A percentile compares a stretch with the other conserved stretches of the same genome.
Conservation (phyloP, 108 stramenopile genomes). For the Cyclostephanos tholiformis region DNA sequence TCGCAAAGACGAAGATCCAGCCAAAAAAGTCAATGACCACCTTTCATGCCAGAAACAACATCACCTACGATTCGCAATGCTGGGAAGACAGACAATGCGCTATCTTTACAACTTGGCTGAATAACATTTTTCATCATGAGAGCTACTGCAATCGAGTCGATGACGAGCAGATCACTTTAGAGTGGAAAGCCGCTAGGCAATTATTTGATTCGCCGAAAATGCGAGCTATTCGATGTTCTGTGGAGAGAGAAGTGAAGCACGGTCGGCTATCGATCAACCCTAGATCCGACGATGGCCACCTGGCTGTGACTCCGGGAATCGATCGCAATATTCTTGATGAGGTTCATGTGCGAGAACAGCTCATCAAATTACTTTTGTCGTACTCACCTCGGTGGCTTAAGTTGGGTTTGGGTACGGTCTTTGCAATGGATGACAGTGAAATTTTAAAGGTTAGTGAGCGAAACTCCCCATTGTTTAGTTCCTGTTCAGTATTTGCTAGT, state of each 20-base stretch:
- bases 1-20: no score
- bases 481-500: background rate
- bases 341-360: conserved; percentile 65
- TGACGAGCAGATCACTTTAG: conserved; percentile 21
- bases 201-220: conserved; percentile 58
- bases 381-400: conserved; percentile 90
- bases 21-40: no score
- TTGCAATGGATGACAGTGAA: conserved; percentile 66
- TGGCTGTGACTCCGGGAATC: conserved; percentile 51
- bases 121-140: conserved; percentile 68
- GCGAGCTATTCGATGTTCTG: conserved; percentile 38
- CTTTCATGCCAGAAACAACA: no score
- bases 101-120: conserved; percentile 79
- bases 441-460: conserved; percentile 2
- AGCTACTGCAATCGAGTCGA: background rate
- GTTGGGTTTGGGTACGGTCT: conserved; percentile 88
- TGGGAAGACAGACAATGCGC: conserved; percentile 83
- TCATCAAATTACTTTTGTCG: conserved; percentile 77
- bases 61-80: conserved; percentile 17
- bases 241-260: conserved; percentile 68
- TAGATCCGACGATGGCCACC: conserved; percentile 43
- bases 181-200: conserved; percentile 30
- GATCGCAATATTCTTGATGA: conserved; percentile 89
- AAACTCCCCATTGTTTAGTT: background rate
- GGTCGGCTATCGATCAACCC: conserved; percentile 66